Evolutionary conservation across 1,139 yeast genomes (phyloP).

Genomic region (Ogataea hybrid): DNA sequence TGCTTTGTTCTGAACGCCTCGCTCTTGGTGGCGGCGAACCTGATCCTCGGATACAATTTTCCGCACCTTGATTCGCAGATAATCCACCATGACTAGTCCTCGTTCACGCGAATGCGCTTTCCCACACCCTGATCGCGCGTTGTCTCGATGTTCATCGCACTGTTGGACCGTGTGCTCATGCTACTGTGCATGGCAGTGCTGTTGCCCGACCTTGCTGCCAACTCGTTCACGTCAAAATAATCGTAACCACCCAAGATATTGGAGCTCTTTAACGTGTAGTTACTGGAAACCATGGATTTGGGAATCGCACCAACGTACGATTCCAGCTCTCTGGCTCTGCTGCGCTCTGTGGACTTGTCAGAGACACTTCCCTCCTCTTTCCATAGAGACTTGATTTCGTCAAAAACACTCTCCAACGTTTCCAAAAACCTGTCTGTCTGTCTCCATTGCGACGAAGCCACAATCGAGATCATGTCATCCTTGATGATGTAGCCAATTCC

Average conservation of each 20-base stretch:
- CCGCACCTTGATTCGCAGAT: constrained; percentile 39
- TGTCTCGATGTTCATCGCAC: constrained; percentile 20
- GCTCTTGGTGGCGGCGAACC: constrained; percentile 47
- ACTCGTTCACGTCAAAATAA: constrained; percentile 68
- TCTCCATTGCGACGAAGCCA: constrained; percentile 65
- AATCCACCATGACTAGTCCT: constrained; percentile 22
- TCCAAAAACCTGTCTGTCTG: constrained; percentile 68
- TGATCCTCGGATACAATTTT: constrained; percentile 42
- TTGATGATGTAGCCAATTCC: constrained; percentile 77
- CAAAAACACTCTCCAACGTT: constrained; percentile 59
- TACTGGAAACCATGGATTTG: constrained; percentile 30
- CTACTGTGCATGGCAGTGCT: constrained; percentile 26
- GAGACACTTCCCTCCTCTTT: constrained; percentile 29
- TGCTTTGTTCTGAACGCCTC: constrained; percentile 66
- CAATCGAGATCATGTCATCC: constrained; percentile 61
- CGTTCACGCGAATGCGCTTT: constrained; percentile 20
- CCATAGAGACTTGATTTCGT: constrained; percentile 50
- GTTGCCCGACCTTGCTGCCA: constrained; percentile 35
- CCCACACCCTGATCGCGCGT: constrained; percentile 22
- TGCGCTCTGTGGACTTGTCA: constrained; percentile 15
- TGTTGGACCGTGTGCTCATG: constrained; percentile 24
- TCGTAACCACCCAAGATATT: constrained; percentile 66
- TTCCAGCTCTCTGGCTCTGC: constrained; percentile 27
- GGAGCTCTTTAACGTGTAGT: constrained; percentile 24
- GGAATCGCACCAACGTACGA: constrained; percentile 29